Percentiles rank a stretch among this genome's conserved stretches.
Evolutionary conservation across 2,329 filamentous ascomycete species (phyloP).

Genomic region (Colletotrichum sp.): DNA sequence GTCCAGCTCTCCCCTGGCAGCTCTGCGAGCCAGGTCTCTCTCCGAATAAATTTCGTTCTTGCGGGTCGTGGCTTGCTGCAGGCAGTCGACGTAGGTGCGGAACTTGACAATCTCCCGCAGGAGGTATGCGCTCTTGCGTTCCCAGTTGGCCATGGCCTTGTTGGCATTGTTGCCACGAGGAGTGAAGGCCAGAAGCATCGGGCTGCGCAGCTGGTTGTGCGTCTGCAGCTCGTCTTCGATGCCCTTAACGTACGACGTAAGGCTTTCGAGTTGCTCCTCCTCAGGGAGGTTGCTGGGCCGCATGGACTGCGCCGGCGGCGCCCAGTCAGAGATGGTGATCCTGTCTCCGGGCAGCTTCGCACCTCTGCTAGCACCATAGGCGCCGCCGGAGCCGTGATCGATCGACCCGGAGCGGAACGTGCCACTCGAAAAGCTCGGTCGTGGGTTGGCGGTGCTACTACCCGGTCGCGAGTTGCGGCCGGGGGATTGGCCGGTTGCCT

Average conservation of each 20-base stretch:
- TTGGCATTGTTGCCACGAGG: constrained; percentile 79
- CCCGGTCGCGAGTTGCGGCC: constrained; percentile 50
- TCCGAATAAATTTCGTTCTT: constrained; percentile 75
- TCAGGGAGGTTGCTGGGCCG: constrained; percentile 81
- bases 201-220: constrained; percentile 86
- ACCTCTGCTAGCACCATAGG: constrained; percentile 44
- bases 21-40: constrained; percentile 55
- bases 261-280: constrained; percentile 76
- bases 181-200: constrained; percentile 90
- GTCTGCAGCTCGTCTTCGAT: constrained; percentile 85
- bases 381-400: constrained; percentile 53
- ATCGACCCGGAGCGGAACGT: constrained; percentile 63
- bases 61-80: constrained; percentile 72
- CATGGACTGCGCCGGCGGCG: constrained; percentile 88
- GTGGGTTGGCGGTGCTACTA: constrained; percentile 47
- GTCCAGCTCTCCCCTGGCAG: constrained; percentile 49
- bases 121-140: constrained; percentile 91
- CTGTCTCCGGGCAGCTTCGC: constrained; percentile 81
- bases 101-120: constrained; percentile 96
- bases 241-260: constrained; percentile 80
- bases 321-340: constrained; percentile 85
- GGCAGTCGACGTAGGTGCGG: constrained; percentile 87
- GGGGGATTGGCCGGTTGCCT: constrained; percentile 30
- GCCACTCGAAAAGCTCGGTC: constrained; percentile 53
- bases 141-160: constrained; percentile 95